A percentile compares a stretch with the other conserved stretches of the same genome.
Evolutionary conservation across 2,329 filamentous ascomycete genomes (phyloP).

Genomic region (Metarhizium sp.): DNA sequence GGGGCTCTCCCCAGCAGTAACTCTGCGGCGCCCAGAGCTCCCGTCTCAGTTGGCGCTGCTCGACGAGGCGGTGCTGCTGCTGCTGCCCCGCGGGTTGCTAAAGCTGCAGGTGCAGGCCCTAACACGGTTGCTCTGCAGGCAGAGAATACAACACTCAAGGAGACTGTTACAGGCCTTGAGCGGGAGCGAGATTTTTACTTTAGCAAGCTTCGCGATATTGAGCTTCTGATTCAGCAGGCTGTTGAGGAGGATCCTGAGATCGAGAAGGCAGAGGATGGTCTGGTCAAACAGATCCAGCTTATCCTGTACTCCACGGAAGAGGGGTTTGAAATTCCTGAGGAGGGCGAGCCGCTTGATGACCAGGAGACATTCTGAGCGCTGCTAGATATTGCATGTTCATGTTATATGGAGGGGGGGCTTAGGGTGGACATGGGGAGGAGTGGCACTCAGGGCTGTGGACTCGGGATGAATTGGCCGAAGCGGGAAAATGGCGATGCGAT

Average conservation of each 20-base stretch:
- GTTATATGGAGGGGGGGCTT: not conserved
- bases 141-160: slow-evolving; percentile 84
- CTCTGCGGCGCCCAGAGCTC: slow-evolving; percentile 27
- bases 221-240: slow-evolving; percentile 85
- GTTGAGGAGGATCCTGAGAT: slow-evolving; percentile 87
- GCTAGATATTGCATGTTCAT: not conserved
- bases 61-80: slow-evolving; percentile 52
- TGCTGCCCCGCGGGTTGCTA: slow-evolving; percentile 33
- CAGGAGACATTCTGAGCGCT: slow-evolving; percentile 64
- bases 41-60: slow-evolving; percentile 39
- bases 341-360: slow-evolving; percentile 62
- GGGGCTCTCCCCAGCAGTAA: slow-evolving; percentile 47
- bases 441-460: not conserved
- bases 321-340: slow-evolving; percentile 81
- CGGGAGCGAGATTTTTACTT: slow-evolving; percentile 98
- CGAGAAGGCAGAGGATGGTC: slow-evolving; percentile 84
- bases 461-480: not conserved
- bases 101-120: slow-evolving; percentile 42
- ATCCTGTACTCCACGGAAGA: slow-evolving; percentile 97
- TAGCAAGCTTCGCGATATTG: slow-evolving; percentile 94
- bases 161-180: slow-evolving; percentile 90
- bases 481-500: not conserved
- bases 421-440: not conserved
- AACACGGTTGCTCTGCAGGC: slow-evolving; percentile 65
- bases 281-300: slow-evolving; percentile 92